Evolutionary conservation across 148 eudicot species (phyloP), one percentile per base, ranked within the genome.

Genomic region (Rhododendron griersonianum): DNA sequence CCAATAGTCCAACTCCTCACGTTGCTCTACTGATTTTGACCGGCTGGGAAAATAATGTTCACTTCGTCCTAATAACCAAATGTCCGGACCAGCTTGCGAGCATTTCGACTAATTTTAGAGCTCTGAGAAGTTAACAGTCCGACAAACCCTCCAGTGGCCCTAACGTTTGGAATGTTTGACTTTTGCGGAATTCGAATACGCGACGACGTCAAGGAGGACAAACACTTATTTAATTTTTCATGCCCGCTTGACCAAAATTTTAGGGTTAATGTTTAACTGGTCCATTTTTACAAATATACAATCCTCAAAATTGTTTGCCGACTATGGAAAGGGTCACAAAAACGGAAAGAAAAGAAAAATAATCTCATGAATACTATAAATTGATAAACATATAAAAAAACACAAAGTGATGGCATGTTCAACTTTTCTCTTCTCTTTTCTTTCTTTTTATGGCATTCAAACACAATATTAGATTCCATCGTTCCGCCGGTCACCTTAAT

Each of bases 1-100:
- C 78, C 41, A 18, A 74, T 15, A 33, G 48, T 76, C 80, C 80
- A 37, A 76, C 80, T 35, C 80, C 23, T 76, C 80, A 76, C 47
- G 47, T 76, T 18, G 44, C 5, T 37, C 9, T 19, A 18, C 47
- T 75, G 48, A 75, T 75, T 37, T 35, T 18, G 48, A 75, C 45
- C 47, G 11, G 10, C 21, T 39, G 25, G 79, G 13, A 37, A 35
- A n/a, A 25, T 65, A 65, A 23, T 61, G 28, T 61, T 2, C 59
- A 2, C 1, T 53, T 53, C 16, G 0, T 57, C 7, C 2, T 50
- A 11, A 50, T 50, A 11, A 11, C 0, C 13, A 8, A 51, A 51
- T 51, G 1, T 2, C 4, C 55, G 16, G 3, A 3, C 9, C 16
- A 51, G 0, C 0, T 11, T 13, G 4, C 55, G 15, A 51, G 16